Evolutionary conservation across 2,329 filamentous ascomycete genomes (phyloP), one percentile per base, ranked within the genome.

Genomic region (Ophiostoma himal-ulmi): DNA sequence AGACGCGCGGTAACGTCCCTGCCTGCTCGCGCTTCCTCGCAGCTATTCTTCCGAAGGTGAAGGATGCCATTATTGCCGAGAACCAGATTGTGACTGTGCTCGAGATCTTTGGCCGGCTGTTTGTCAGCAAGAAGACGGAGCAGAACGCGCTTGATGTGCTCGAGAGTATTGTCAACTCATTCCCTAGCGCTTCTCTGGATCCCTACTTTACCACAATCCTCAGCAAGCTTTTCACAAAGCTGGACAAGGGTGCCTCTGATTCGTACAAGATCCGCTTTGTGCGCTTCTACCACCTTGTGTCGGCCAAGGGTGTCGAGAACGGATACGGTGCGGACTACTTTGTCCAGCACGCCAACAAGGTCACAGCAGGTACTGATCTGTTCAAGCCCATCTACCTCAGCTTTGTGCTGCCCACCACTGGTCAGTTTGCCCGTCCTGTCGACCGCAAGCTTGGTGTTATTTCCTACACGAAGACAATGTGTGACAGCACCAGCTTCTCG

Each of bases 361-460:
- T 98, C 39, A 94, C 97, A 79, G 83, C 86, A 36, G 88, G 88
- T 68, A 86, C 95, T 60, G 71, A 72, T 17, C 68, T 72, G 30
- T 98, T 97, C 79, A 89, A 89, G 22, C 89, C 90, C 39, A 87
- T 99, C 70, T 99, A 99, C 81, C 86, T 93, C 8, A 88, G 83
- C 44, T 91, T 98, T 76, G 92, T 99, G 75, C 87, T 99, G 8
- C 91, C 91, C 0, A 91, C 93, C 71, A 97, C 94, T 0, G 91
- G 94, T 78, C 94, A 96, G 79, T 86, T 99, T 36, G 89, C 91
- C 36, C 89, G 92, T 5, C 94, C 95, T 0, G 84, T 93, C 41
- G 96, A 99, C 78, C 92, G 95, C 76, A 99, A 99, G 81, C 89
- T 91, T 1, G 95, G 94, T 1, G 94, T 97, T 26, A 87, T 99